Base-by-base conservation (phyloP, 371 early-diverging fungal genomes). In the Actinomucor elegans region DNA sequence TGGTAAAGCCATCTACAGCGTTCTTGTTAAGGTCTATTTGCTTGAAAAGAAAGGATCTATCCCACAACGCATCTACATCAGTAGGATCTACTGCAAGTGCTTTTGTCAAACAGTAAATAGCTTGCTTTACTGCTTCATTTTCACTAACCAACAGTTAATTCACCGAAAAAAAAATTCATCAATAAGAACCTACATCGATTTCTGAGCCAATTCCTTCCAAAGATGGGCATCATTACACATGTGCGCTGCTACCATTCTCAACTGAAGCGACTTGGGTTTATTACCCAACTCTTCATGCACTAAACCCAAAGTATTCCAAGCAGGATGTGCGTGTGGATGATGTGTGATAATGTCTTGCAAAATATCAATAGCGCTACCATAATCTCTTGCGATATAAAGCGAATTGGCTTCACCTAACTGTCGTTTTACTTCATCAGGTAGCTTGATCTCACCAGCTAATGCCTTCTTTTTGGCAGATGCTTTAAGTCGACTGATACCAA, bases 241-340 rank as follows among this genome's bases (percentile, higher is more conserved):
- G 49, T 94, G 94, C 4, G 98, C 99, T 1, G 97, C 94, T 28
- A 97, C 85, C 63, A 95, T 81, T 51, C 88, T 87, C 14, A 93
- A 66, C 50, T 90, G 86, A 31, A 92, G 67, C 1, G 95, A 87
- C 59, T 90, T 89, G 15, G 77, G 77, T 12, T 63, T 55, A 34
- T 92, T 86, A 8, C 93, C 92, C 37, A 88, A 59, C 57, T 97
- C 96, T 57, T 96, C 94, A 58, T 94, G 92, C 20, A 97, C 86
- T 38, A 94, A 69, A 32, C 93, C 99, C 55, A 97, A 81, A 5
- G 90, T 89, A 44, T 81, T 79, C 94, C 95, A 96, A 18, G 94
- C 92, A 15, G 84, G 77, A 49, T 83, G 79, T 0, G 87, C 85
- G 37, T 81, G 84, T 5, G 88, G 86, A 27, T 86, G 76, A 5